Evolutionary conservation across 768 basidiomycete species (phyloP).

Genomic region (Hericium rajendrae): DNA sequence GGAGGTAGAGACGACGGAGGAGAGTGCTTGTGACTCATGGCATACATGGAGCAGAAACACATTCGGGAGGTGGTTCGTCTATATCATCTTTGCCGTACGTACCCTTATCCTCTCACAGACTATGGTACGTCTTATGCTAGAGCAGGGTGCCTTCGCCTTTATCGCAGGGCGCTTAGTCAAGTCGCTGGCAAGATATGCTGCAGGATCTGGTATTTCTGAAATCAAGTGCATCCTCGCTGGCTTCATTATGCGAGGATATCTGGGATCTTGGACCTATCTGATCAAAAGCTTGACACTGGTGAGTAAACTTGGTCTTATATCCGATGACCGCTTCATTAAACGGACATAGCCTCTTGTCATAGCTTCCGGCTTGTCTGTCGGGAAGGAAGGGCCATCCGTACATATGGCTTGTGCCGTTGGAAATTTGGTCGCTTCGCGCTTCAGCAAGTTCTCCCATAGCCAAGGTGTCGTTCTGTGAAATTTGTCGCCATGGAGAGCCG

Average conservation of each 20-base stretch:
- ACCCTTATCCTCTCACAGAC: neutral
- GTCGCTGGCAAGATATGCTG: conserved; percentile 87
- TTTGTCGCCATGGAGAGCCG: neutral
- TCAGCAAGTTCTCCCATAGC: conserved; percentile 74
- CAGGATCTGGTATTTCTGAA: conserved; percentile 96
- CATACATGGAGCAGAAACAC: conserved; percentile 74
- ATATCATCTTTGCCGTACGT: conserved; percentile 84
- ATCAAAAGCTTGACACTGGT: conserved; percentile 95
- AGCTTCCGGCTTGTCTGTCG: conserved; percentile 92
- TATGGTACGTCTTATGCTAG: neutral
- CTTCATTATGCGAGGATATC: conserved; percentile 93
- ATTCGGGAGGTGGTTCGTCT: conserved; percentile 71
- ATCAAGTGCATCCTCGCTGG: conserved; percentile 97
- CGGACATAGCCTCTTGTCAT: conserved; percentile 79
- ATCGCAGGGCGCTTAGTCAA: conserved; percentile 83
- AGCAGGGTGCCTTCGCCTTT: conserved; percentile 72
- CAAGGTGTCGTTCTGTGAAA: conserved; percentile 48
- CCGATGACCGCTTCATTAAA: conserved; percentile 5
- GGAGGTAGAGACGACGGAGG: conserved; percentile 80
- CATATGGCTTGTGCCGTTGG: conserved; percentile 96
- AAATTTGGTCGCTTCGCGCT: conserved; percentile 77
- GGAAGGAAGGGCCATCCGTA: conserved; percentile 97
- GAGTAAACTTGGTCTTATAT: conserved; percentile 17
- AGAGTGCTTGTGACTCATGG: conserved; percentile 86
- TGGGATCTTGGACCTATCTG: conserved; percentile 81